Evolutionary conservation across 768 basidiomycete genomes (phyloP), one percentile per base, ranked within the genome.

Genomic region (Gloeopeniophorella convolvens): DNA sequence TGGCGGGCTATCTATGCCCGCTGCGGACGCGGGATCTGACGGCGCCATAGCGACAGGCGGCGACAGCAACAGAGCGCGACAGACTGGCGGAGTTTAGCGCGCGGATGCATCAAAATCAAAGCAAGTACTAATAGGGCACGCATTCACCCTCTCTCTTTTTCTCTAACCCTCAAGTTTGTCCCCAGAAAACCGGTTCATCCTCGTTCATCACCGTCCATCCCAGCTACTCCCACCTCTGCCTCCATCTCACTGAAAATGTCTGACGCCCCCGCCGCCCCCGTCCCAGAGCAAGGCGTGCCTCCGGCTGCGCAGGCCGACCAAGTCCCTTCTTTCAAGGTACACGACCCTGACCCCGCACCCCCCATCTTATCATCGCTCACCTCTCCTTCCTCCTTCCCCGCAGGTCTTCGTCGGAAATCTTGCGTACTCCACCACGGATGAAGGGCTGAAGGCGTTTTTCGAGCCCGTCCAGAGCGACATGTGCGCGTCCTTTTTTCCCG

Each of bases 371-470:
- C 44, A 30, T 41, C 54, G 41, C 32, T 26, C 15, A 53, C 26
- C 15, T 26, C 34, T 31, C 46, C 46, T 54, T 54, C 43, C 45
- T 43, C 40, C 43, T 44, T 24, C 31, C 42, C 21, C 42, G 18
- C 61, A 93, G 90, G 88, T 92, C 75, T 94, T 94, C 70, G 89
- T 84, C 65, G 92, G 92, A 62, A 95, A 95, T 74, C 90, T 95
- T 76, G 82, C 89, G 75, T 95, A 93, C 72, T 76, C 82, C 65
- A 91, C 89, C 60, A 89, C 86, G 76, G 89, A 91, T 77, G 86
- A 90, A 72, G 88, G 88, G 82, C 85, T 95, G 74, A 87, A 81
- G 84, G 74, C 87, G 70, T 86, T 95, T 78, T 95, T 94, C 77
- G 85, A 77, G 70, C 85, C 86, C 66, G 83, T 90, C 65, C 75